Base-by-base conservation (phyloP, 2,329 filamentous ascomycete species). In the Neopestalotiopsis sp. region DNA sequence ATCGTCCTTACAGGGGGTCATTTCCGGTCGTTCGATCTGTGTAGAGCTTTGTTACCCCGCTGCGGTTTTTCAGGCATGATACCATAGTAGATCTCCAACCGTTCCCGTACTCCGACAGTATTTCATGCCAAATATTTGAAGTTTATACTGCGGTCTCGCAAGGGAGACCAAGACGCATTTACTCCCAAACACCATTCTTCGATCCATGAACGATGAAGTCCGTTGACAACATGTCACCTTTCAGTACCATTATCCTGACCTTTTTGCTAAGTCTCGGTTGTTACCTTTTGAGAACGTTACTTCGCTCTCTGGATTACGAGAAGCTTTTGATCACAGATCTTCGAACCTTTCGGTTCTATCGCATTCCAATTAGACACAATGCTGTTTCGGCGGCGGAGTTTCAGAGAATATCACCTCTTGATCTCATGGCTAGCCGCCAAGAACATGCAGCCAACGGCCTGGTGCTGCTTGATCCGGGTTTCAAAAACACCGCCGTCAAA, bases 401-500 rank as follows among this genome's bases (percentile, higher is more conserved):
- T 17, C 56, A 14, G 12, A 58, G 10, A 20, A 58, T 58, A 58
- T 58, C 56, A 30, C 56, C 56, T 24, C 56, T 58, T 20, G 56
- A 20, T 13, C n/a, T 58, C 56, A 30, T 10, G 28, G 56, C 56
- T 20, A 58, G 56, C 7, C 28, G 13, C 24, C 13, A 30, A 17
- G 56, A 58, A 30, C 56, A 58, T 30, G 56, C 20, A 14, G 20
- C 20, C 56, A 58, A 58, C 0, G 56, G 56, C 28, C 13, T 58
- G 4, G n/a, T 58, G 56, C n/a, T 58, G 42, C 42, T 49, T 45
- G 72, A 73, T 30, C 72, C 71, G 12, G 72, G 72, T 9, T 73
- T 65, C 38, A 69, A 67, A 1, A 73, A 73, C 63, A 73, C 72
- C 1, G 45, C 69, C 4, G 71, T 72, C 12, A 73, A 67, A 45